A percentile compares a stretch with the other conserved stretches of the same genome.
Conservation (phyloP, 2,329 filamentous ascomycete species). For the Bertia moriformis region DNA sequence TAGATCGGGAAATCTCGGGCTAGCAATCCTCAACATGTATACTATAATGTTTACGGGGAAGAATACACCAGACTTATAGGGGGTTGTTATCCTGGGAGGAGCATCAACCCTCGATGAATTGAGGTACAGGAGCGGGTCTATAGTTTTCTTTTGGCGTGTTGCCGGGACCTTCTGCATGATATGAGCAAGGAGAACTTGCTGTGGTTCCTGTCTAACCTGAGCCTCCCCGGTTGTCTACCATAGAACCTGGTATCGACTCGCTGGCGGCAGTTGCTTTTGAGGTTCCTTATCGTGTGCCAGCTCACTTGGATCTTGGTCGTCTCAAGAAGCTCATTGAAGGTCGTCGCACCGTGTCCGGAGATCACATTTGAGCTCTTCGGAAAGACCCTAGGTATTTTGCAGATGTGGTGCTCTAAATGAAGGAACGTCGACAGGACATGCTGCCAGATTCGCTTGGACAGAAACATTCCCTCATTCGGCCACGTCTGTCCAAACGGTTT, state of each 20-base stretch:
- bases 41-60: slow-evolving; percentile 17
- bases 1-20: slow-evolving; percentile 7
- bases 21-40: slow-evolving; percentile 13
- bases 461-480: slow-evolving; percentile 10
- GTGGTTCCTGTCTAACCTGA: slow-evolving; percentile 19
- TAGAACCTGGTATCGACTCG: slow-evolving; percentile 17
- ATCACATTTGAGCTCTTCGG: slow-evolving; percentile 37
- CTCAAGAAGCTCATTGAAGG: slow-evolving; percentile 28
- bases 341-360: slow-evolving; percentile 24
- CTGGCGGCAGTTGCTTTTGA: slow-evolving; percentile 27
- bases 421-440: slow-evolving; percentile 29
- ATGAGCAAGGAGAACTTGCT: slow-evolving; percentile 16
- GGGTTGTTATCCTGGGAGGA: slow-evolving; percentile 19
- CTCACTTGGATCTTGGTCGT: slow-evolving; percentile 25
- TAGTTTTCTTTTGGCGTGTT: slow-evolving; percentile 31
- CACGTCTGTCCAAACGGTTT: slow-evolving; percentile 9
- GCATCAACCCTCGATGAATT: slow-evolving; percentile 12
- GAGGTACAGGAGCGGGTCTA: slow-evolving; percentile 32
- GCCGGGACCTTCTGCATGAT: slow-evolving; percentile 33
- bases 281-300: slow-evolving; percentile 34
- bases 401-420: slow-evolving; percentile 21
- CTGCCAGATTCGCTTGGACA: slow-evolving; percentile 21
- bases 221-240: slow-evolving; percentile 15
- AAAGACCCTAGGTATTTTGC: slow-evolving; percentile 45
- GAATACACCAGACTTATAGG: slow-evolving; percentile 17